phyloP scores from a whole-genome alignment of 148 eudicot genomes.

The Vaccinium corymbosum region DNA sequence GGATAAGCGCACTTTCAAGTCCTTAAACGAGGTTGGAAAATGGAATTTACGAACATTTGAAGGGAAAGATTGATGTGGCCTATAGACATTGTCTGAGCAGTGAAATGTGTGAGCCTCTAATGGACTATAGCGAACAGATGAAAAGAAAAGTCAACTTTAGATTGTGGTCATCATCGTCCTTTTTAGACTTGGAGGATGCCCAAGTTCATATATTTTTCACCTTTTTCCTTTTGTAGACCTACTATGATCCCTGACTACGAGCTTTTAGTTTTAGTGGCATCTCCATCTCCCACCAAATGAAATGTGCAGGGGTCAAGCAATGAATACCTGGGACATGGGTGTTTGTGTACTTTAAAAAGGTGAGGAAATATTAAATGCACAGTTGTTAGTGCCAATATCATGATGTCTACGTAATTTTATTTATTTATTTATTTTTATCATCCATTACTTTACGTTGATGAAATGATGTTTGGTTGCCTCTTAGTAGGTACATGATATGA shows the following conservation, averaged over 20 bases:
- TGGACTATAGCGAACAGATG: too few relatives aligned
- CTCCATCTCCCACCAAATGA: not conserved
- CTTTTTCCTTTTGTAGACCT: not conserved
- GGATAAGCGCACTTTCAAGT: not conserved
- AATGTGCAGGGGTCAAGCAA: not conserved
- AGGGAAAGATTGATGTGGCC: not conserved
- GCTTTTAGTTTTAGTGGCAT: not conserved
- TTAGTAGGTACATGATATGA: constrained; percentile 63
- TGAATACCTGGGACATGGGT: not conserved
- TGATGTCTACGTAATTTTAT: not conserved
- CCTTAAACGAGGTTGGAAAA: not conserved
- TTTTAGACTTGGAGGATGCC: not conserved
- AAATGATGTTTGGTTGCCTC: constrained; percentile 7
- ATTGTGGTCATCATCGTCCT: not conserved
- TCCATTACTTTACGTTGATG: not conserved
- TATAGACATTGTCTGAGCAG: not conserved
- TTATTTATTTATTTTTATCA: not conserved
- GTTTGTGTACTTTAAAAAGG: not conserved
- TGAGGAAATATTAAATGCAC: not conserved
- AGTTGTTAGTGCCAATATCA: not conserved
- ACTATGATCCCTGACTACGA: not conserved
- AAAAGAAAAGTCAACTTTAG: not conserved
- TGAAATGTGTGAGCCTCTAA: not conserved
- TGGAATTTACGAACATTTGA: not conserved
- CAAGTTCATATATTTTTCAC: not conserved